Conservation (phyloP, 176 grass and related monocot species). For the Raddia guianensis region DNA sequence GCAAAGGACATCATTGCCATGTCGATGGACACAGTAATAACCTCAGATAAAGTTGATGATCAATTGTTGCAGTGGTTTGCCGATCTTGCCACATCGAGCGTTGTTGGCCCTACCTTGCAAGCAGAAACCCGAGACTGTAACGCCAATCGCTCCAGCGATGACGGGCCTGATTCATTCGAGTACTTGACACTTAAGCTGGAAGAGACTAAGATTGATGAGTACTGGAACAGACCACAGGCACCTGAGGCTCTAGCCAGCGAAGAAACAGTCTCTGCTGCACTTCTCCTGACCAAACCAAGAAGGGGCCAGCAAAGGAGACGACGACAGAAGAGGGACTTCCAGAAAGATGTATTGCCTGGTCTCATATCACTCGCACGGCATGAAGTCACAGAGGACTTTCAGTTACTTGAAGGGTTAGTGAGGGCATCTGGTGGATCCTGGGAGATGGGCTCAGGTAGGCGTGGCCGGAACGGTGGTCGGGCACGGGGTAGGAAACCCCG, state of each 20-base stretch:
- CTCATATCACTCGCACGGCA: not conserved
- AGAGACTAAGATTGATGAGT: slow-evolving; percentile 16
- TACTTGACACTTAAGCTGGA: slow-evolving; percentile 31
- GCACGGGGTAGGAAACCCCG: slow-evolving; percentile 9
- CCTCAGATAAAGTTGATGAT: not conserved
- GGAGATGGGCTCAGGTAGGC: slow-evolving; percentile 19
- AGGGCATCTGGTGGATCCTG: slow-evolving; percentile 28
- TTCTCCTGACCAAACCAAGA: slow-evolving; percentile 23
- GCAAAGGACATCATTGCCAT: slow-evolving; percentile 25
- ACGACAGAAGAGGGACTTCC: slow-evolving; percentile 37
- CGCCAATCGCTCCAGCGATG: not conserved
- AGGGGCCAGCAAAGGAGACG: slow-evolving; percentile 27
- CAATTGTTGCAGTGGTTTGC: slow-evolving; percentile 37
- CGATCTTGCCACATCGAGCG: slow-evolving; percentile 6
- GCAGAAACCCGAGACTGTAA: not conserved
- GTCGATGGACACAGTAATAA: slow-evolving; percentile 24
- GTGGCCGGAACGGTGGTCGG: not conserved
- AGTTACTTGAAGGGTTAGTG: slow-evolving; percentile 23
- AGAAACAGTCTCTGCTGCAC: not conserved
- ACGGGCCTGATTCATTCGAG: not conserved
- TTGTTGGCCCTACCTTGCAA: not conserved
- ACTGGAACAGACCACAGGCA: slow-evolving; percentile 1
- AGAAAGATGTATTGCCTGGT: slow-evolving; percentile 36
- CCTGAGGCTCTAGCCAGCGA: not conserved
- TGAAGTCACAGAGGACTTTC: slow-evolving; percentile 34